A percentile compares a stretch with the other conserved stretches of the same genome.
phyloP scores from a whole-genome alignment of 768 basidiomycete genomes.

The Exidia glandulosa region DNA sequence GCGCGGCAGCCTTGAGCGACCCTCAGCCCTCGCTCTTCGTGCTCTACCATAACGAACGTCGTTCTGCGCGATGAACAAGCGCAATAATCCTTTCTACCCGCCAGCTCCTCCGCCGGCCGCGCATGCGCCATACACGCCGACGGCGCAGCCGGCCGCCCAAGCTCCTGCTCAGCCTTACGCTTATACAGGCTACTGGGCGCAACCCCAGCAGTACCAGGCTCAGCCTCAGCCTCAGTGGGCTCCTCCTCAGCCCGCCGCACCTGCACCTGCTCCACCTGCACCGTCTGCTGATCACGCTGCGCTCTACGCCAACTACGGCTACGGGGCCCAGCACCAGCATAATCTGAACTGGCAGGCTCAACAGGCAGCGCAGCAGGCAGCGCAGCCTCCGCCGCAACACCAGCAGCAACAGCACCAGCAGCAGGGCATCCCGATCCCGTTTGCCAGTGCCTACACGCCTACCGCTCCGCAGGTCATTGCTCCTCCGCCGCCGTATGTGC shows the following conservation, averaged over 20 bases:
- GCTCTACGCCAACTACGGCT: slow-evolving; percentile 86
- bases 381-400: slow-evolving; percentile 17
- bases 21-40: neutral
- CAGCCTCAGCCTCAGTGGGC: slow-evolving; percentile 57
- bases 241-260: slow-evolving; percentile 35
- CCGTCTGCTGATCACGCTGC: slow-evolving; percentile 64
- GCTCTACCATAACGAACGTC: neutral
- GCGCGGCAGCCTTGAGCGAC: neutral
- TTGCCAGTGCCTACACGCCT: slow-evolving; percentile 3
- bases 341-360: slow-evolving; percentile 18
- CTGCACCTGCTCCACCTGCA: slow-evolving; percentile 12
- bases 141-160: slow-evolving; percentile 6
- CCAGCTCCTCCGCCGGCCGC: slow-evolving; percentile 2
- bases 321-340: slow-evolving; percentile 52
- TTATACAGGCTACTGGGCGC: slow-evolving; percentile 70
- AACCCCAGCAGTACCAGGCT: slow-evolving; percentile 33
- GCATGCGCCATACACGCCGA: slow-evolving; percentile 2
- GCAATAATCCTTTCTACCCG: slow-evolving; percentile 9
- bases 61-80: slow-evolving; percentile 8
- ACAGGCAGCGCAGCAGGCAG: slow-evolving; percentile 32
- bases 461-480: slow-evolving; percentile 27
- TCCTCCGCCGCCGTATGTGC: slow-evolving; percentile 50
- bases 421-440: slow-evolving; percentile 17
- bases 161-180: slow-evolving; percentile 38
- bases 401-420: slow-evolving; percentile 53